Evolutionary conservation across 768 basidiomycete genomes (phyloP), one percentile per base, ranked within the genome.

Genomic region (Leccinum aurantiacum): DNA sequence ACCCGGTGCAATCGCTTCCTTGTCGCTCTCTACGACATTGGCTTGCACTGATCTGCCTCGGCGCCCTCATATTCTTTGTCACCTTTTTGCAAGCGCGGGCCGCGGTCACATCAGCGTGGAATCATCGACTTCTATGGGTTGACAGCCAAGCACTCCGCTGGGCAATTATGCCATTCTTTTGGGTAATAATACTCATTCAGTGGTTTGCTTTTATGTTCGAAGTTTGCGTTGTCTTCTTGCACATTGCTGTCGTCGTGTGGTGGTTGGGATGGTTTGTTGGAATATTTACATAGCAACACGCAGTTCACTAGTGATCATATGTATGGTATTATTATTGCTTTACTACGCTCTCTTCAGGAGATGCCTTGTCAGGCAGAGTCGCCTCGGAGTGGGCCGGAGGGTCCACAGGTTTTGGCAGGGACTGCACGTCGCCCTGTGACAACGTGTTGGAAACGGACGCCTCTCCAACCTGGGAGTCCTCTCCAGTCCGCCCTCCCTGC

Each of bases 191-290:
- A 15, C 41, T 89, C 13, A 82, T 89, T 22, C 86, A 87, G 66
- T 90, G 88, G 86, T 71, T 80, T 63, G 86, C 86, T 4, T 84
- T 89, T 48, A 51, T 82, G n/a, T 69, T 84, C 27, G 89, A 91
- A 68, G 69, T 78, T 60, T 78, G 74, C 35, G 73, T 90, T 59
- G 79, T 91, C 13, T 60, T 85, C 15, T 76, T 84, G 59, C 80
- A 90, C 69, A 47, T 85, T 44, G 84, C 80, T 4, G 82, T 88
- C 22, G 74, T 86, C 46, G 66, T 78, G 9, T 92, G 90, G 90
- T 92, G 90, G 90, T 67, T 82, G 57, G 89, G 88, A 25, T 92
- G 90, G 90, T 78, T 77, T 27, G 68, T 89, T 47, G 81, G 81
- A 46, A 63, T 90, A 60, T 73, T 77, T 60, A 71, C 76, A 48